A percentile compares a stretch with the other conserved stretches of the same genome.
Evolutionary conservation across 2,329 filamentous ascomycete species (phyloP).

Genomic region (Alternaria brassicae): DNA sequence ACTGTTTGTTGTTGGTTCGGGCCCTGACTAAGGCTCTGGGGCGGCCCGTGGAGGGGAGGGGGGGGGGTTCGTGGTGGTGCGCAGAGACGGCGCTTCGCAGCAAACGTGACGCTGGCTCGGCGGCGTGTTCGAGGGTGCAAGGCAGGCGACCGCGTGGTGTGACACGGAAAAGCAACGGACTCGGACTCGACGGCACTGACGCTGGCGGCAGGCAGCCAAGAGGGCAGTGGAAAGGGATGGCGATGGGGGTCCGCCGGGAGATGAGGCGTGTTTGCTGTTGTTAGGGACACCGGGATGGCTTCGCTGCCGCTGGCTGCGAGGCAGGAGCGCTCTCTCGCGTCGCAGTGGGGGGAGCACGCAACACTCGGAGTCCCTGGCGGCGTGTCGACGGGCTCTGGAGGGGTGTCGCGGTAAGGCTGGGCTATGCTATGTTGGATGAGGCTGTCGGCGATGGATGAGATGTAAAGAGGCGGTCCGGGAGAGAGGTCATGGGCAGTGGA

Average conservation of each 20-base stretch:
- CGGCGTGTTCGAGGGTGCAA: slow-evolving; percentile 21
- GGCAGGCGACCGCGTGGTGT: slow-evolving; percentile 21
- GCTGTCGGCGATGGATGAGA: slow-evolving; percentile 38
- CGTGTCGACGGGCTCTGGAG: neutral
- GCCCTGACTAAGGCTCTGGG: slow-evolving; percentile 3
- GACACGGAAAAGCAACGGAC: slow-evolving; percentile 15
- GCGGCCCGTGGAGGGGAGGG: slow-evolving; percentile 23
- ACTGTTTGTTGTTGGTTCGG: neutral
- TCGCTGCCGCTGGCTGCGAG: slow-evolving; percentile 12
- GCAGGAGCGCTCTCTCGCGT: slow-evolving; percentile 14
- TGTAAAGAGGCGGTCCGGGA: slow-evolving; percentile 25
- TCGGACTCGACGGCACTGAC: slow-evolving; percentile 10
- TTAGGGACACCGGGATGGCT: slow-evolving; percentile 38
- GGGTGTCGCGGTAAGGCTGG: slow-evolving; percentile 19
- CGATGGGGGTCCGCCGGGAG: slow-evolving; percentile 29
- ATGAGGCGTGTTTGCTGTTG: slow-evolving; percentile 44
- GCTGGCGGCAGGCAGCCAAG: slow-evolving; percentile 10
- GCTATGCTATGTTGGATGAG: slow-evolving; percentile 36
- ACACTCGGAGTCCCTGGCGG: neutral
- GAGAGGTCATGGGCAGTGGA: slow-evolving; percentile 30
- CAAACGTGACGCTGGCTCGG: slow-evolving; percentile 18
- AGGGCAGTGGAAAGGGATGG: slow-evolving; percentile 24
- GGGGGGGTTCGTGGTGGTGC: slow-evolving; percentile 3
- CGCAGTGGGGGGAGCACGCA: slow-evolving; percentile 22
- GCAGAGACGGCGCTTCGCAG: slow-evolving; percentile 17